Base-by-base conservation (phyloP, 768 basidiomycete genomes). In the Leccinum olivaceopallidum region DNA sequence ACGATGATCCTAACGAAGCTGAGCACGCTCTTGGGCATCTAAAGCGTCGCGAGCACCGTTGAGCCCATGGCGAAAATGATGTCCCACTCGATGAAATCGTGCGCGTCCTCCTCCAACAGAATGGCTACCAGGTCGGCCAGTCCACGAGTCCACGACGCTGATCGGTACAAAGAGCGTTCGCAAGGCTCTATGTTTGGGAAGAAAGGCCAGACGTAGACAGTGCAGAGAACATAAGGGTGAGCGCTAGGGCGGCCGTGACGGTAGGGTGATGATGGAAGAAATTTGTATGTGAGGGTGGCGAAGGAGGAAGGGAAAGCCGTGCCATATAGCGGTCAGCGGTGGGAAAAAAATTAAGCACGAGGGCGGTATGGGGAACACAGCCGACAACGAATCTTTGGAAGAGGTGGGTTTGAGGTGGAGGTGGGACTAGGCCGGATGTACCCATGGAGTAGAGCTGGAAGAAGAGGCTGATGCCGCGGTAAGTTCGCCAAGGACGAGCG, bases 11-110 rank as follows among this genome's bases (percentile, higher is more conserved):
- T 49, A 7, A 77, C 16, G 7, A 77, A 55, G 56, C 80, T 73
- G 55, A 65, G 67, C 8, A 65, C 6, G 53, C 65, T 75, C 10
- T 69, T 67, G n/a, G 76, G 74, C 66, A 83, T 81, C 83, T 82
- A 86, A 7, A 85, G 69, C 12, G 80, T 77, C 10, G 75, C 79
- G 12, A 85, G 59, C n/a, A 79, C 67, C 1, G 75, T 71, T 5
- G 82, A 77, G 14, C 65, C 61, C 34, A 76, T 70, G 1, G 74
- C 76, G 26, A 85, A 74, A 24, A 73, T 60, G 18, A 75, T 48
- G 61, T 85, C 84, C 82, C 83, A 86, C 64, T 84, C 79, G 42
- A 85, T 71, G 48, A 85, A 75, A 53, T 82, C 54, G 75, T 67
- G 61, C 3, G 61, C 57, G 24, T 60, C 56, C 7, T 65, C 63